These are phyloP conservation scores for Hanseniaspora mollemarum DNA, from an alignment of 805 yeast species.

Conservation along the genomic window DNA sequence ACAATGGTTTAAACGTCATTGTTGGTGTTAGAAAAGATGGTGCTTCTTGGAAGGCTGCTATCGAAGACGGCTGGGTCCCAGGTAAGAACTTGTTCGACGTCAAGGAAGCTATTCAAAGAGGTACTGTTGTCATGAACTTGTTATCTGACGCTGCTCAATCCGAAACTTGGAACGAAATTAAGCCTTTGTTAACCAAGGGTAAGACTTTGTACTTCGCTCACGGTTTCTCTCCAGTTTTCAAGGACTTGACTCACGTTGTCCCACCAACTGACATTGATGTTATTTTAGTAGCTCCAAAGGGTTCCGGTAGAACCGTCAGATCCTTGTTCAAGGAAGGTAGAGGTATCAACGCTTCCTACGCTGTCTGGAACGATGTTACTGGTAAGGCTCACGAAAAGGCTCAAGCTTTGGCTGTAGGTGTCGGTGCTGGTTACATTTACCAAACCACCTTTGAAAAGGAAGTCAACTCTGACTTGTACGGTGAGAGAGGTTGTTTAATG, in stretches of 20 bases:
- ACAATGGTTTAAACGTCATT: conserved; percentile 94
- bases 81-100: conserved; percentile 96
- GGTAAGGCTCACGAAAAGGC: conserved; percentile 99
- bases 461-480: conserved; percentile 97
- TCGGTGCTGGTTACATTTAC: conserved; percentile 99
- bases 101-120: conserved; percentile 80
- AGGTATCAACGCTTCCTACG: conserved; percentile 99
- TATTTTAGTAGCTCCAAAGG: conserved; percentile 99
- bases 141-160: conserved; percentile 99
- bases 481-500: conserved; percentile 99
- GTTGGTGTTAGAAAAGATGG: conserved; percentile 98
- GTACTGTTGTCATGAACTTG: conserved; percentile 94
- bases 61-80: conserved; percentile 99
- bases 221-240: conserved; percentile 99
- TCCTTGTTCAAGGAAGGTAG: conserved; percentile 99
- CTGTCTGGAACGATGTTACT: conserved; percentile 98
- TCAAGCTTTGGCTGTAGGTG: conserved; percentile 95
- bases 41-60: conserved; percentile 99
- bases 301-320: conserved; percentile 99
- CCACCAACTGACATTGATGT: conserved; percentile 93
- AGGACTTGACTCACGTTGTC: conserved; percentile 90
- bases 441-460: conserved; percentile 98
- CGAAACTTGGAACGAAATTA: conserved; percentile 83
- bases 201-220: conserved; percentile 98
- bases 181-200: conserved; percentile 89